A percentile compares a stretch with the other conserved stretches of the same genome.
phyloP scores from a whole-genome alignment of 495 filamentous ascomycete genomes.

The Neurospora terricola region DNA sequence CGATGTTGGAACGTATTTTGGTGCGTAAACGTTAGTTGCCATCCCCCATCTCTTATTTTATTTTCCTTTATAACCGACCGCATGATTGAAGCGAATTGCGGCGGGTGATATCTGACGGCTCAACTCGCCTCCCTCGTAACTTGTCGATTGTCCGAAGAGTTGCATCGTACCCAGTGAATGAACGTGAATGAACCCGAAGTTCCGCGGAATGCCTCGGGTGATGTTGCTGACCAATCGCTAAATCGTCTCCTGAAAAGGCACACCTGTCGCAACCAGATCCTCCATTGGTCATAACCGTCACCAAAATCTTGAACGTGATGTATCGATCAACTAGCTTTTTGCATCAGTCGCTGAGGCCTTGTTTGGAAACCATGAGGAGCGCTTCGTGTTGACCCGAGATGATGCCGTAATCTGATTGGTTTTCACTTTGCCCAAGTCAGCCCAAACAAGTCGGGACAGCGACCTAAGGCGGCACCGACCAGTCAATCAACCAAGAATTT shows the following conservation, averaged over 20 bases:
- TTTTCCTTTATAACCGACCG: conserved; percentile 16
- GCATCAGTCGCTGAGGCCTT: neutral
- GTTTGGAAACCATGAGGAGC: neutral
- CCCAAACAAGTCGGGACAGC: neutral
- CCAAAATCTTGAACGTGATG: neutral
- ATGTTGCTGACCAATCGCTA: neutral
- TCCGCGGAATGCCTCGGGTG: neutral
- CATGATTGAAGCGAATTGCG: conserved; percentile 41
- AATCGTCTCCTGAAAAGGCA: neutral
- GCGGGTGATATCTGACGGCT: conserved; percentile 58
- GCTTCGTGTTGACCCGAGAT: neutral
- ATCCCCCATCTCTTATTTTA: conserved; percentile 11
- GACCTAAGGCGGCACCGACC: neutral
- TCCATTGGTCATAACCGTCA: neutral
- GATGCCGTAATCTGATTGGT: neutral
- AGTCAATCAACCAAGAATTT: neutral
- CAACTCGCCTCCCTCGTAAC: conserved; percentile 2
- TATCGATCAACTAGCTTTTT: neutral
- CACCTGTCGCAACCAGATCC: neutral
- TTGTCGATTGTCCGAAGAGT: neutral
- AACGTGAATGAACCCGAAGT: neutral
- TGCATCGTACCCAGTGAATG: neutral
- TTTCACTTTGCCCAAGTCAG: neutral
- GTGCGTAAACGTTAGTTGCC: neutral
- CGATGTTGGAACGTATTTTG: conserved; percentile 11